Evolutionary conservation across 345 rosid genomes (phyloP), one percentile per base, ranked within the genome.

Genomic region (Capsella bursapastoris): DNA sequence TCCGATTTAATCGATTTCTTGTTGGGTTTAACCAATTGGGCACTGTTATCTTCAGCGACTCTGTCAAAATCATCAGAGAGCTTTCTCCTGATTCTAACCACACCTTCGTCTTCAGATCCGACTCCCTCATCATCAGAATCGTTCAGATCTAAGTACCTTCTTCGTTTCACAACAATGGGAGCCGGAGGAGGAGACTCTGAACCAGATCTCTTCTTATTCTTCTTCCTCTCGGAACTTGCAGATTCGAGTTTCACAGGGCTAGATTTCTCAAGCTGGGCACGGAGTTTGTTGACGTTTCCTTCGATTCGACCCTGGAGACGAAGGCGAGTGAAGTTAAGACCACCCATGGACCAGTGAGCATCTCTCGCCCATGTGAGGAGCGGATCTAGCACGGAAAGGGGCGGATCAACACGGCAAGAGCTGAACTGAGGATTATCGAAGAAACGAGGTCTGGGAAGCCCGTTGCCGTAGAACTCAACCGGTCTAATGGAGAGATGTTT

Each of bases 311-410:
- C 97, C 18, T 91, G 97, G 69, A 86, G 87, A 62, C 96, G 97
- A 74, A 94, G 89, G 47, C 96, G 98, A 52, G 79, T 73, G 87
- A 88, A 87, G 76, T 77, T 90, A 53, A 86, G 89, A 35, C 98
- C 98, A 12, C 98, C 98, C 98, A 94, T 94, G 56, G 97, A 87
- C 98, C 98, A 94, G 84, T 94, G 98, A 8, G 98, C 98, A 48
- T 91, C 98, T 32, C 66, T 47, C 1, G 98, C 98, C 98, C 98
- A 94, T 0, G 96, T 79, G 8, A 89, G 91, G 3, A 94, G 78
- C 9, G 98, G 92, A 58, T 90, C 98, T 35, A 84, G 80, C 40
- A 91, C 90, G 2, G 92, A 51, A 1, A 69, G 63, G 0, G 98
- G 98, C 3, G 97, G 97, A 63, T 90, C 95, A 0, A 91, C 86